Percentiles rank a stretch among this genome's conserved stretches.
Evolutionary conservation across 2,329 filamentous ascomycete genomes (phyloP).

Genomic region (Periconia sp.): DNA sequence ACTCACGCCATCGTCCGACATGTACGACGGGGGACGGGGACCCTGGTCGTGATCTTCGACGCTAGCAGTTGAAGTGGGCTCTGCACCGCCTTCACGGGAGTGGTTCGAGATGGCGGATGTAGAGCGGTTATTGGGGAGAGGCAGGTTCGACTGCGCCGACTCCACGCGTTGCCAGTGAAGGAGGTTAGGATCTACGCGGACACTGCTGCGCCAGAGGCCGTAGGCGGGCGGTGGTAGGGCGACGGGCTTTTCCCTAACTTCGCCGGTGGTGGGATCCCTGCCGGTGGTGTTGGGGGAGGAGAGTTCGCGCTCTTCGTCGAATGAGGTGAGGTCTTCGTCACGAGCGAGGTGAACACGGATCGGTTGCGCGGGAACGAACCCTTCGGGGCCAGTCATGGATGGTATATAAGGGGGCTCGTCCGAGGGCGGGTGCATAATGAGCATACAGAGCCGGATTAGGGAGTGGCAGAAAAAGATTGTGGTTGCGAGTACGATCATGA

Average conservation of each 20-base stretch:
- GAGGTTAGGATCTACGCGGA: constrained; percentile 77
- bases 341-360: constrained; percentile 75
- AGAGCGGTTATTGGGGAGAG: not conserved
- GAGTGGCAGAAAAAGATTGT: constrained; percentile 81
- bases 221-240: constrained; percentile 71
- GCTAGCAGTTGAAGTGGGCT: not conserved
- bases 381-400: constrained; percentile 58
- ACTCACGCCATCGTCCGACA: constrained; percentile 71
- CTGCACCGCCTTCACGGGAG: not conserved
- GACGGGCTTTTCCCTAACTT: constrained; percentile 22
- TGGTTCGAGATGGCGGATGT: not conserved
- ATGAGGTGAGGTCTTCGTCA: constrained; percentile 67
- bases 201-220: constrained; percentile 79
- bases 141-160: not conserved
- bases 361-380: constrained; percentile 71
- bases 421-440: constrained; percentile 54
- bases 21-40: constrained; percentile 71
- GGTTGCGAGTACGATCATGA: constrained; percentile 73
- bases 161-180: constrained; percentile 74
- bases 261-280: constrained; percentile 4
- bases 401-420: constrained; percentile 39
- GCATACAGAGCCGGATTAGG: constrained; percentile 71
- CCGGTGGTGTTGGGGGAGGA: not conserved
- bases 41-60: constrained; percentile 7
- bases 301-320: constrained; percentile 48